Evolutionary conservation across 495 filamentous ascomycete genomes (phyloP).

Genomic region (Talaromyces trachyspermus): DNA sequence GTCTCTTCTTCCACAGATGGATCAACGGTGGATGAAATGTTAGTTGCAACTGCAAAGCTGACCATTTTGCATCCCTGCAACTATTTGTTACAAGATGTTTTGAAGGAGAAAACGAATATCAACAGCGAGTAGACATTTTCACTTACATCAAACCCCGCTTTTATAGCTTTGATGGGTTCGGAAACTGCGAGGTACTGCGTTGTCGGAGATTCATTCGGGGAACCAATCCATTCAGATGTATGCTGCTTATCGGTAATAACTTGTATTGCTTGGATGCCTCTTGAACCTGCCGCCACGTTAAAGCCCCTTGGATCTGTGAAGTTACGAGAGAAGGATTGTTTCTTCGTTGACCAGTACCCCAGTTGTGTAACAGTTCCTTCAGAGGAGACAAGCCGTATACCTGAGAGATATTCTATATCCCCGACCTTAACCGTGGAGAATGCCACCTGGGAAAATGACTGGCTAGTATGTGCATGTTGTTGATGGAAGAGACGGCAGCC

Average conservation of each 20-base stretch:
- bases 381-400: constrained; percentile 1
- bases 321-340: not conserved
- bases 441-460: not conserved
- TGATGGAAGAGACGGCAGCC: constrained; percentile 4
- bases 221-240: not conserved
- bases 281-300: not conserved
- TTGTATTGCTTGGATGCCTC: constrained; percentile 3
- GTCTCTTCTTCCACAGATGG: not conserved
- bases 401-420: not conserved
- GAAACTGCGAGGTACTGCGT: not conserved
- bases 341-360: not conserved
- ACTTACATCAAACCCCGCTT: constrained; percentile 1
- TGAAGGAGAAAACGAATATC: not conserved
- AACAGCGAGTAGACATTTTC: not conserved
- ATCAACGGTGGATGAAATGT: not conserved
- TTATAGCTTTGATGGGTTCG: not conserved
- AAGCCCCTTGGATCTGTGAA: not conserved
- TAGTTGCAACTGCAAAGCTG: not conserved
- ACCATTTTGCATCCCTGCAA: constrained; percentile 6
- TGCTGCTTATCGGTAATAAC: not conserved
- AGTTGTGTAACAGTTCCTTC: not conserved
- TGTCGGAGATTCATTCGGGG: not conserved
- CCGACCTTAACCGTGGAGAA: not conserved
- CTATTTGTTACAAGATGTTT: not conserved
- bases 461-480: not conserved